Evolutionary conservation across 805 yeast genomes (phyloP).

Genomic region (Hagleromyces aurorensis): DNA sequence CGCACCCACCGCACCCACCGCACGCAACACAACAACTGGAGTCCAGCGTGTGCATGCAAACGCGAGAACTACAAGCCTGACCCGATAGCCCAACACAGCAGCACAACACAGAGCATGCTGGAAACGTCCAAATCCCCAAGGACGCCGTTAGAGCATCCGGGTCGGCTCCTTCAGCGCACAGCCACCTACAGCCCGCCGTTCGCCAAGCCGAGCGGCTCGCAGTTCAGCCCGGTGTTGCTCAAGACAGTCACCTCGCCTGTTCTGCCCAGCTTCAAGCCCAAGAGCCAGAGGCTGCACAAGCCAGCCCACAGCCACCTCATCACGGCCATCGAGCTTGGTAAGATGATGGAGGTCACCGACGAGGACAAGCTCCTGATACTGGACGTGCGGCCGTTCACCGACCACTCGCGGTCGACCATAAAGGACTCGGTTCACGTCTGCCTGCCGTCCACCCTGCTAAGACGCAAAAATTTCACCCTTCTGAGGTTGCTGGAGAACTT

Average conservation of each 20-base stretch:
- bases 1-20: too few relatives aligned
- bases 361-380: constrained; percentile 13
- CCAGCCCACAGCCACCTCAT: constrained; percentile 17
- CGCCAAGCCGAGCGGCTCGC: too few relatives aligned
- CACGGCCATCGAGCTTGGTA: constrained; percentile 17
- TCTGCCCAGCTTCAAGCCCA: constrained; percentile 18
- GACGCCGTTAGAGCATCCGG: background rate
- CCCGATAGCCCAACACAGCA: too few relatives aligned
- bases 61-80: too few relatives aligned
- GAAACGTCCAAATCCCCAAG: background rate
- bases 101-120: background rate
- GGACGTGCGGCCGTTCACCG: constrained; percentile 78
- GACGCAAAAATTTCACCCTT: constrained; percentile 64
- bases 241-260: constrained; percentile 13
- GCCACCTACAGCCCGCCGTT: too few relatives aligned
- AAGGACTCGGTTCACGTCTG: constrained; percentile 64
- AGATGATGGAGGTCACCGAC: constrained; percentile 4
- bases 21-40: too few relatives aligned
- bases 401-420: constrained; percentile 53
- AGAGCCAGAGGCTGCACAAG: constrained; percentile 19
- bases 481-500: constrained; percentile 54
- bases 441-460: constrained; percentile 81
- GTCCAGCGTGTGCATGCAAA: too few relatives aligned
- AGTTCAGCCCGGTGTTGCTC: constrained; percentile 9
- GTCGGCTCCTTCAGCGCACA: too few relatives aligned